A percentile compares a stretch with the other conserved stretches of the same genome.
Evolutionary conservation across 2,329 filamentous ascomycete genomes (phyloP).

Genomic region (Trichoderma semiorbis): DNA sequence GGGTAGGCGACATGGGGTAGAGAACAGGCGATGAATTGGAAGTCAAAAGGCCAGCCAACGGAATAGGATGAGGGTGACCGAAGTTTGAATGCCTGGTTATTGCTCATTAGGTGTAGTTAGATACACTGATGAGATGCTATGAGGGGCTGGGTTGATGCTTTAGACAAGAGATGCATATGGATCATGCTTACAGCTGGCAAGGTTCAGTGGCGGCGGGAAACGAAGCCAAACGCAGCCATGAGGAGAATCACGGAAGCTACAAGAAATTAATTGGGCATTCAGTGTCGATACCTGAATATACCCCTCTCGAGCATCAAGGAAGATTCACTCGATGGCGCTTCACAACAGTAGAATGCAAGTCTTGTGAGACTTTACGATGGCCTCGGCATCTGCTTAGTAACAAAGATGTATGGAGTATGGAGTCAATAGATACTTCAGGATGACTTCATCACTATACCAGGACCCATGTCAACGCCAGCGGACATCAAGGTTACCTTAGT

Average conservation of each 20-base stretch:
- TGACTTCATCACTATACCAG: neutral
- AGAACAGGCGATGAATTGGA: neutral
- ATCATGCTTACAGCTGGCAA: neutral
- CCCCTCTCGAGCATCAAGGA: neutral
- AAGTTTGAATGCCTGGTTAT: neutral
- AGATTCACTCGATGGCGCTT: neutral
- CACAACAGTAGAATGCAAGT: neutral
- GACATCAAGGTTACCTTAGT: neutral
- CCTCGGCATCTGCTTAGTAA: neutral
- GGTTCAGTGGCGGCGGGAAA: neutral
- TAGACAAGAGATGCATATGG: neutral
- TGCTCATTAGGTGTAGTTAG: neutral
- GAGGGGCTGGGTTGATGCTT: neutral
- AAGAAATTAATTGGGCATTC: neutral
- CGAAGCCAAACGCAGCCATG: neutral
- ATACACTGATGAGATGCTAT: neutral
- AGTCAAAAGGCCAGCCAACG: neutral
- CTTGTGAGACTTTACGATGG: neutral
- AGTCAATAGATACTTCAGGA: neutral
- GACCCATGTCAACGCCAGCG: neutral
- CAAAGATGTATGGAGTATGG: neutral
- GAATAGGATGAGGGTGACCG: neutral
- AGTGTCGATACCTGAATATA: neutral
- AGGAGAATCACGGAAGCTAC: neutral
- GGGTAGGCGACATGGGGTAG: neutral